A percentile compares a stretch with the other conserved stretches of the same genome.
These are phyloP conservation scores for Aspergillus steynii DNA, from an alignment of 495 filamentous ascomycete species.

Conservation along the genomic window DNA sequence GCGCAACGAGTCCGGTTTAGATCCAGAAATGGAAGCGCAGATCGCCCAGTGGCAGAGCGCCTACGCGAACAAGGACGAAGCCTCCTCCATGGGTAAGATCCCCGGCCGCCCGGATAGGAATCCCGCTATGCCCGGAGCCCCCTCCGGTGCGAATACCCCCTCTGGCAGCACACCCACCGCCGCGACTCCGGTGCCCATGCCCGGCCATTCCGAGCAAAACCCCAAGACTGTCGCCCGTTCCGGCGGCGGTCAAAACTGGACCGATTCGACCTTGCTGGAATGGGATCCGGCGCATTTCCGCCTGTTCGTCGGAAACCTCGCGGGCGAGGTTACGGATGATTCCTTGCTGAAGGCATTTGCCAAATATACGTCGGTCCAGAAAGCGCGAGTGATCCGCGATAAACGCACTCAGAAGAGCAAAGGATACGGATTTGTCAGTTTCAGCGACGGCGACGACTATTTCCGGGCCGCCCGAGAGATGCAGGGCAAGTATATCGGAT, in stretches of 20 bases:
- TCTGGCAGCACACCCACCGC: conserved; percentile 28
- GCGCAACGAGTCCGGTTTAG: conserved; percentile 52
- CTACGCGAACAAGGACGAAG: conserved; percentile 65
- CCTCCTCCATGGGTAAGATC: conserved; percentile 27
- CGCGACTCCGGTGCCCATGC: conserved; percentile 33
- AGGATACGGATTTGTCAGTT: conserved; percentile 95
- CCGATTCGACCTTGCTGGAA: conserved; percentile 80
- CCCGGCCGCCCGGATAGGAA: conserved; percentile 23
- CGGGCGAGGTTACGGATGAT: conserved; percentile 98
- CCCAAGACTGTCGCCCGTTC: conserved; percentile 77
- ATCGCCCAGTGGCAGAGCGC: conserved; percentile 97
- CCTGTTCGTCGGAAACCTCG: conserved; percentile 93
- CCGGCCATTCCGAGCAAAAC: conserved; percentile 46
- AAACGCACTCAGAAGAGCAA: conserved; percentile 94
- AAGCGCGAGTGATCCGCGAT: conserved; percentile 93
- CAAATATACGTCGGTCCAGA: conserved; percentile 82
- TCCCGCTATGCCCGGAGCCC: conserved; percentile 10
- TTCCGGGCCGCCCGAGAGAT: conserved; percentile 95
- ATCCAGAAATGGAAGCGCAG: conserved; percentile 88
- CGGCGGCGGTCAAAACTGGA: conserved; percentile 90
- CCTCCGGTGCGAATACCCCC: conserved; percentile 50
- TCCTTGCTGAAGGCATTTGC: conserved; percentile 91
- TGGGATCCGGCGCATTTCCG: conserved; percentile 97
- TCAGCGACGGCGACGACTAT: conserved; percentile 92
- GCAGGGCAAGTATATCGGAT: conserved; percentile 98